Evolutionary conservation across 1,284 basidiomycete genomes (phyloP), one percentile per base, ranked within the genome.

Genomic region (Inonotus obliquus): DNA sequence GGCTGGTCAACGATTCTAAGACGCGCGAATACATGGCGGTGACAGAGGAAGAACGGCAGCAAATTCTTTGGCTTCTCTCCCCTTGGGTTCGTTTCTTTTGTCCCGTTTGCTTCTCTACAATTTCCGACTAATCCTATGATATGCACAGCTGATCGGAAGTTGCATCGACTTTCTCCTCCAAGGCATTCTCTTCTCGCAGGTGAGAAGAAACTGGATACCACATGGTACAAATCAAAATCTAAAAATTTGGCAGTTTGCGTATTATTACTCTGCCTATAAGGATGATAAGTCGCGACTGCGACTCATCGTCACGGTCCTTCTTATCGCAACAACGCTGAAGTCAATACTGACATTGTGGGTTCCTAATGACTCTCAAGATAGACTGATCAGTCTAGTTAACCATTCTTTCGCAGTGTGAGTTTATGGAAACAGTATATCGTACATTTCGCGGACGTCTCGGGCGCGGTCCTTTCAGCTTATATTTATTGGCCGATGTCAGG

Each of bases 401-500:
- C 19, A 38, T 17, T 19, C 21, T 51, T 23, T 27, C 25, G 10
- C 47, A 75, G 74, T 64, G 68, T 68, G 37, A 58, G 71, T 17
- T 64, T 72, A 11, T 75, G 74, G 74, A 68, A 71, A 23, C 66
- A 68, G 54, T 67, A 67, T 48, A 69, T 75, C n/a, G 55, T 68
- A 14, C 59, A 69, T 45, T 72, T 73, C 55, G 63, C 63, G 6
- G 72, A 74, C 57, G 57, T 75, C 13, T 52, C 69, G 1, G 69
- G 70, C n/a, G 74, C 73, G 0, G 68, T 73, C 53, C 32, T 54
- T 6, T 66, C 74, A 23, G 70, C 68, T 38, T 75, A 73, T 58
- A 71, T 69, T 10, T 58, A 67, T 23, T 76, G 74, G 74, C 73
- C 71, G 72, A 69, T 71, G 63, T 66, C 68, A 2, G 70, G 67